Evolutionary conservation across 2,329 filamentous ascomycete genomes (phyloP), one percentile per base, ranked within the genome.

Genomic region (Pseudocercospora fijiensis): DNA sequence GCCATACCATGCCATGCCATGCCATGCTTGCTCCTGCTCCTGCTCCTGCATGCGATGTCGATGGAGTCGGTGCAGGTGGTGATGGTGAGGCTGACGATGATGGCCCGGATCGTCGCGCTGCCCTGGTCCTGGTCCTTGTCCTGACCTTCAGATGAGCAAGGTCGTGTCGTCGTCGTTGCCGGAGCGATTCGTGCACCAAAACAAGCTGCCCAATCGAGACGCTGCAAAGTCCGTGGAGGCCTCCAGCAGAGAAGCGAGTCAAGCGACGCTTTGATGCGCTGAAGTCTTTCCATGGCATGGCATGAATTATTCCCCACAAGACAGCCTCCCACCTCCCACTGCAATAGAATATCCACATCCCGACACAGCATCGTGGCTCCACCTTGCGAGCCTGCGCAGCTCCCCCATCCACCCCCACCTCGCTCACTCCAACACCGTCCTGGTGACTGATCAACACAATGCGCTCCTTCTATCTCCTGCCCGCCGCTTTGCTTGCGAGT

Each of bases 401-500:
- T 55, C 49, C 26, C 41, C 18, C 26, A 16, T 55, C 49, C 26
- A 53, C 18, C 26, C 10, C 6, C 58, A 30, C 33, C 33, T 16
- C 7, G 22, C 13, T 28, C 37, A 47, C 10, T 26, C 4, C 3
- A n/a, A 53, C 26, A 16, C 18, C 45, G 16, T 37, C 16, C 30
- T 33, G 30, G n/a, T 24, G 45, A 57, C n/a, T 27, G 33, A 37
- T 16, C n/a, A 11, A n/a, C 53, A 63, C 64, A 37, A 70, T 70
- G 68, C 62, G 66, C 47, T 55, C 66, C 45, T 60, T 65, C 60
- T 60, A 60, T 22, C 60, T 68, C 58, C 64, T 66, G 13, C 64
- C 66, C 16, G 45, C 64, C n/a, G 52, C 16, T 45, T 64, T 69
- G 52, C 58, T 65, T 58, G 33, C 58, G 60, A 63, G 57, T 59